These are phyloP conservation scores for Alternaria longipes DNA, from an alignment of 2,329 filamentous ascomycete genomes.

Conservation along the genomic window DNA sequence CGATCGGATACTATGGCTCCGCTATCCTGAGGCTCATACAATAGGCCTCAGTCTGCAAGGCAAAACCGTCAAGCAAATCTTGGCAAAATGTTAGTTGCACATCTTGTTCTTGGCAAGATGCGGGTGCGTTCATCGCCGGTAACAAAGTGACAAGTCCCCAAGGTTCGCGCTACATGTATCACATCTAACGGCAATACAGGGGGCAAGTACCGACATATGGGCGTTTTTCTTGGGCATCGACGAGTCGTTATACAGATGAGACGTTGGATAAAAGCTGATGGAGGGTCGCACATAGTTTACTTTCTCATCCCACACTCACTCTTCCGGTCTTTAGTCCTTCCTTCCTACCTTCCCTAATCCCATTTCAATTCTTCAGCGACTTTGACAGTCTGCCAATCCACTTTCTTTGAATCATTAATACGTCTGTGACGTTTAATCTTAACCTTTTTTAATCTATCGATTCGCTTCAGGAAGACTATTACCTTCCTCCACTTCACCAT, in stretches of 20 bases:
- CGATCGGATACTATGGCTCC: constrained; percentile 26
- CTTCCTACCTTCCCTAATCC: constrained; percentile 39
- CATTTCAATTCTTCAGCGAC: constrained; percentile 35
- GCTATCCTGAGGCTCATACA: constrained; percentile 27
- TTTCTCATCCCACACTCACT: constrained; percentile 34
- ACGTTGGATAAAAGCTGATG: constrained; percentile 40
- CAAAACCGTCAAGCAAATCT: constrained; percentile 36
- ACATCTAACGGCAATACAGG: constrained; percentile 23
- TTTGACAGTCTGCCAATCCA: constrained; percentile 49
- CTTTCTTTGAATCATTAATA: constrained; percentile 31
- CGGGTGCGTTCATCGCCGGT: constrained; percentile 31
- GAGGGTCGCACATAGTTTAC: constrained; percentile 21
- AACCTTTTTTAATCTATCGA: constrained; percentile 34
- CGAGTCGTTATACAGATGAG: background rate
- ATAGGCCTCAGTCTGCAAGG: constrained; percentile 28
- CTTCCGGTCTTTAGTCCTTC: constrained; percentile 23
- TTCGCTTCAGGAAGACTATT: constrained; percentile 31
- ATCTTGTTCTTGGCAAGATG: constrained; percentile 36
- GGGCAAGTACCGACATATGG: constrained; percentile 22
- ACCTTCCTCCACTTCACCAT: background rate
- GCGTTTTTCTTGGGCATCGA: constrained; percentile 6
- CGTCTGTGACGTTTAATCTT: constrained; percentile 48
- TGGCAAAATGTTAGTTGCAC: constrained; percentile 38
- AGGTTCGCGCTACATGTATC: constrained; percentile 24
- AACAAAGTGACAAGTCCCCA: constrained; percentile 15